Evolutionary conservation across 2,329 filamentous ascomycete species (phyloP).

Genomic region (Fusarium sp.): DNA sequence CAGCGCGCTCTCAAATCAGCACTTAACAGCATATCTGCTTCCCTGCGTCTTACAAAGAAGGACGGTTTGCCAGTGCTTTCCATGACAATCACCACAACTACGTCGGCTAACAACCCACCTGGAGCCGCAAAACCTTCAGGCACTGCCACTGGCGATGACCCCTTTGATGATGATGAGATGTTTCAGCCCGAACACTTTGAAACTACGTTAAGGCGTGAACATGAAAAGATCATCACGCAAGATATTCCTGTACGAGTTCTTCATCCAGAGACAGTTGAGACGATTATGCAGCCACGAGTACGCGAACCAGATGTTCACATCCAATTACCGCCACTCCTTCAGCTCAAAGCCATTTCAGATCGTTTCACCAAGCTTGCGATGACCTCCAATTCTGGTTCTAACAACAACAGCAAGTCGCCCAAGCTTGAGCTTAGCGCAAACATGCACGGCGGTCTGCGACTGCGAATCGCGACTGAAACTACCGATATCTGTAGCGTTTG

Average conservation of each 20-base stretch:
- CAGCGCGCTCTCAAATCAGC: conserved; percentile 94
- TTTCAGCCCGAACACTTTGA: conserved; percentile 66
- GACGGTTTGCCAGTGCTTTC: conserved; percentile 87
- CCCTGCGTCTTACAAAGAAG: conserved; percentile 92
- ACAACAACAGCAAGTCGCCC: conserved; percentile 62
- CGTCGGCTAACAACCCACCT: conserved; percentile 60
- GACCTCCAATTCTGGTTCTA: conserved; percentile 55
- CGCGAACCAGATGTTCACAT: conserved; percentile 96
- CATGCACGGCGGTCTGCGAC: conserved; percentile 87
- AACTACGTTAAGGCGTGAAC: conserved; percentile 72
- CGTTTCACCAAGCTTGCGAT: conserved; percentile 90
- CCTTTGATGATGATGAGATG: conserved; percentile 59
- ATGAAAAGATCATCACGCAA: conserved; percentile 93
- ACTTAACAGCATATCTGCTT: conserved; percentile 81
- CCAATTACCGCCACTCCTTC: conserved; percentile 84
- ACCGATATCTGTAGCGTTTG: conserved; percentile 88
- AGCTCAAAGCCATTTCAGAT: conserved; percentile 94
- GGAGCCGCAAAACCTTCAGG: conserved; percentile 48
- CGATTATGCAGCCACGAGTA: conserved; percentile 91
- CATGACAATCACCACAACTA: conserved; percentile 87
- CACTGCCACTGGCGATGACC: conserved; percentile 50
- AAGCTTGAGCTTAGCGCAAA: conserved; percentile 91
- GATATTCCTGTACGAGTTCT: conserved; percentile 96
- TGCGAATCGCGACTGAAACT: conserved; percentile 85
- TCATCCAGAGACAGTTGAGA: conserved; percentile 84